A percentile compares a stretch with the other conserved stretches of the same genome.
These are phyloP conservation scores for Ganoderma boninense DNA, from an alignment of 1,284 basidiomycete genomes.

Conservation along the genomic window DNA sequence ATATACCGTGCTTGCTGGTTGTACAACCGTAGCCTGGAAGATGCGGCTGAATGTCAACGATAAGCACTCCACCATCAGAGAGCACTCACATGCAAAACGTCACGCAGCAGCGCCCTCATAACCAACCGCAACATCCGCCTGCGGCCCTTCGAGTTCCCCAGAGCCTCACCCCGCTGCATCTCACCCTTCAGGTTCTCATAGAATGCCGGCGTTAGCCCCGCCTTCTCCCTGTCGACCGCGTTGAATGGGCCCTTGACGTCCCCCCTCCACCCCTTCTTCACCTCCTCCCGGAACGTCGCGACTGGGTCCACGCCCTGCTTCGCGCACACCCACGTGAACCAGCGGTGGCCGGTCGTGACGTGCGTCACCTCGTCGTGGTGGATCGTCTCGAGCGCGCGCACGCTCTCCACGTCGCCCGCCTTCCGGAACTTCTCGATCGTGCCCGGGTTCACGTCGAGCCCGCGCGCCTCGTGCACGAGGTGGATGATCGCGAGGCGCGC, in stretches of 20 bases:
- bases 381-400: conserved; percentile 77
- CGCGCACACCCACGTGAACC: conserved; percentile 85
- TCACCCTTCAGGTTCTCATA: conserved; percentile 80
- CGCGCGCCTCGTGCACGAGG: conserved; percentile 89
- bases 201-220: conserved; percentile 76
- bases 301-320: conserved; percentile 74
- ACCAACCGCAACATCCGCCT: conserved; percentile 18
- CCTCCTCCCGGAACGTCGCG: conserved; percentile 77
- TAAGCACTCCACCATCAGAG: neutral
- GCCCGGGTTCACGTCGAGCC: conserved; percentile 86
- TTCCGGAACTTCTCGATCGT: conserved; percentile 83
- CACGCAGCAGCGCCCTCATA: conserved; percentile 18
- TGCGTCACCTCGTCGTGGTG: conserved; percentile 89
- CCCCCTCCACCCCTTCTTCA: conserved; percentile 78
- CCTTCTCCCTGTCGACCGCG: conserved; percentile 75
- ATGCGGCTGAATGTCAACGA: neutral
- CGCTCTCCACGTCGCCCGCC: conserved; percentile 77
- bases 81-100: neutral
- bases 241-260: conserved; percentile 91
- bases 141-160: neutral
- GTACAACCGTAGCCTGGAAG: neutral
- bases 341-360: conserved; percentile 85
- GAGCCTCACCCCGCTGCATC: conserved; percentile 30
- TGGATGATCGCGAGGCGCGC: conserved; percentile 89
- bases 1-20: neutral